phyloP scores from a whole-genome alignment of 148 eudicot genomes.

The Cornus controversa region DNA sequence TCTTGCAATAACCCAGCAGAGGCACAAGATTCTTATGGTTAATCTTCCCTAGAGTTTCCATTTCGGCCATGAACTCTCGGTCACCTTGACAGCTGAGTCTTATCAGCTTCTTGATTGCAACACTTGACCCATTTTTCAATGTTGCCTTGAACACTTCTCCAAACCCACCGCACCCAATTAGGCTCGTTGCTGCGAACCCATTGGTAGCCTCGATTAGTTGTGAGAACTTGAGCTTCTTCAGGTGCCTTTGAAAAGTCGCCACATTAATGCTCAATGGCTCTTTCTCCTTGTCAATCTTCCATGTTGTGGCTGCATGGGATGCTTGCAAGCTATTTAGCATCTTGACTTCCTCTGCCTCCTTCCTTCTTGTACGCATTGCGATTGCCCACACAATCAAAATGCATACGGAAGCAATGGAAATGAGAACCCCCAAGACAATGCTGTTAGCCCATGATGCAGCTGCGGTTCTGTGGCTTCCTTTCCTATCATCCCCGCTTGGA shows the following conservation, averaged over 20 bases:
- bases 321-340: constrained; percentile 73
- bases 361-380: constrained; percentile 59
- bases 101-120: constrained; percentile 88
- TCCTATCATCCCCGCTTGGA: constrained; percentile 26
- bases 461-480: constrained; percentile 21
- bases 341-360: constrained; percentile 65
- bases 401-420: constrained; percentile 67
- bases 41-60: constrained; percentile 97
- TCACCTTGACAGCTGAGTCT: constrained; percentile 91
- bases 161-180: constrained; percentile 87
- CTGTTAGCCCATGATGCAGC: constrained; percentile 64
- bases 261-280: constrained; percentile 96
- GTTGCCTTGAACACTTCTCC: constrained; percentile 97
- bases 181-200: constrained; percentile 87
- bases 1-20: constrained; percentile 81
- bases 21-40: constrained; percentile 91
- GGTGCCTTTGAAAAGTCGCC: constrained; percentile 86
- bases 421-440: constrained; percentile 65
- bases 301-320: constrained; percentile 70
- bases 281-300: constrained; percentile 94
- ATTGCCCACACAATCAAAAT: constrained; percentile 75
- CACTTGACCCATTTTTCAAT: constrained; percentile 81
- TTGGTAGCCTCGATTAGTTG: constrained; percentile 95
- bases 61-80: constrained; percentile 91
- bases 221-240: constrained; percentile 84